Conservation (phyloP, 192 early-diverging fungal species). For the Podila epicladia region DNA sequence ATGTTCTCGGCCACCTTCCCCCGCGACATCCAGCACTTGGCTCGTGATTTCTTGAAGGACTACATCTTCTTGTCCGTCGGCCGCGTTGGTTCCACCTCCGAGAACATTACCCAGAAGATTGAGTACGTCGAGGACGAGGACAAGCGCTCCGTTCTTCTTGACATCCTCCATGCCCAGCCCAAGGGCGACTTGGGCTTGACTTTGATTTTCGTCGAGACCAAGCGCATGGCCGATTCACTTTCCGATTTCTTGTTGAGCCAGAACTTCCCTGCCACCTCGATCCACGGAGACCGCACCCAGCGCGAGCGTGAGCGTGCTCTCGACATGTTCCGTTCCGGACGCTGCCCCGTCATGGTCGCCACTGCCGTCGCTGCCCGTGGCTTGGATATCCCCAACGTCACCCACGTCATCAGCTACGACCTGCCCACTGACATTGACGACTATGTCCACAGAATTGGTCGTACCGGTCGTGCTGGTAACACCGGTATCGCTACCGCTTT, state of each 20-base stretch:
- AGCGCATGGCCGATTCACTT: slow-evolving; percentile 91
- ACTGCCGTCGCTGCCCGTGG: slow-evolving; percentile 98
- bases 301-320: slow-evolving; percentile 94
- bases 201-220: slow-evolving; percentile 98
- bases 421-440: slow-evolving; percentile 97
- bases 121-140: slow-evolving; percentile 96
- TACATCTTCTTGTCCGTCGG: slow-evolving; percentile 92
- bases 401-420: slow-evolving; percentile 94
- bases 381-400: slow-evolving; percentile 87
- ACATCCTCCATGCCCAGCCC: slow-evolving; percentile 72
- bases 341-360: slow-evolving; percentile 89
- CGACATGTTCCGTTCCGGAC: slow-evolving; percentile 85
- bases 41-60: slow-evolving; percentile 84
- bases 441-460: slow-evolving; percentile 98
- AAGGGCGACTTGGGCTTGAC: slow-evolving; percentile 75
- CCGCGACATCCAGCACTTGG: slow-evolving; percentile 84
- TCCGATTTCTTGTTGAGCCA: slow-evolving; percentile 80
- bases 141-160: slow-evolving; percentile 89
- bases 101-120: slow-evolving; percentile 95
- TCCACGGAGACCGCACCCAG: slow-evolving; percentile 97
- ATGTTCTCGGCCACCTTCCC: slow-evolving; percentile 98
- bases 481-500: slow-evolving; percentile 92
- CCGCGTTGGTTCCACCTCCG: slow-evolving; percentile 92
- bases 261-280: slow-evolving; percentile 91
- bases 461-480: slow-evolving; percentile 98